Evolutionary conservation across 2,329 filamentous ascomycete genomes (phyloP), one percentile per base, ranked within the genome.

Genomic region (Penicillium sp.): DNA sequence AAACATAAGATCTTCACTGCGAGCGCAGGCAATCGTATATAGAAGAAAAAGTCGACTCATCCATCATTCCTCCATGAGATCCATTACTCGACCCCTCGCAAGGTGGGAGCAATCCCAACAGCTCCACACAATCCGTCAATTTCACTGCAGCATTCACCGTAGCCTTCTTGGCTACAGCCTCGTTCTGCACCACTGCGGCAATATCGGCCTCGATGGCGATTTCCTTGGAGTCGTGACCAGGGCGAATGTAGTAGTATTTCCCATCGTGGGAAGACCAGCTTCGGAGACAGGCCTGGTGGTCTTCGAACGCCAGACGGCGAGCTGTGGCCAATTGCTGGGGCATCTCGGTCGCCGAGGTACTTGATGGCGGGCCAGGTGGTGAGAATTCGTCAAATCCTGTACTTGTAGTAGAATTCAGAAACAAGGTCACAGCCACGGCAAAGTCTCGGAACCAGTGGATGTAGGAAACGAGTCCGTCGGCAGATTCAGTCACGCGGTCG

Each of bases 251-350:
- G 58, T 72, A 79, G 53, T 80, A 75, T 44, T 63, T 69, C 1
- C 66, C 70, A 27, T 71, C 66, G 44, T 71, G 68, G 6, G 61
- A 55, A 20, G 72, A 71, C 79, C 79, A 82, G 29, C 73, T 75
- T 1, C 66, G 63, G 15, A 81, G 57, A 35, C 72, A 72, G 1
- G 72, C 62, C 31, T 69, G 61, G 3, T 82, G 58, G 24, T 77
- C 74, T 29, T 70, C 70, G 2, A 64, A 64, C 3, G 71, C 66
- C 33, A 71, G 67, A 4, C 50, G 46, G 47, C 66, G 63, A 20
- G 67, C 53, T 3, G 46, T 46, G 15, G 38, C 10, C 4, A 59
- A 35, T 8, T 60, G 50, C 4, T 52, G 44, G 2, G 56, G 50
- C 48, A 35, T 66, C 57, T 7, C 50, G 39, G 40, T 61, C 61